These are phyloP conservation scores for Cudoniella acicularis DNA, from an alignment of 495 filamentous ascomycete species.

Conservation along the genomic window DNA sequence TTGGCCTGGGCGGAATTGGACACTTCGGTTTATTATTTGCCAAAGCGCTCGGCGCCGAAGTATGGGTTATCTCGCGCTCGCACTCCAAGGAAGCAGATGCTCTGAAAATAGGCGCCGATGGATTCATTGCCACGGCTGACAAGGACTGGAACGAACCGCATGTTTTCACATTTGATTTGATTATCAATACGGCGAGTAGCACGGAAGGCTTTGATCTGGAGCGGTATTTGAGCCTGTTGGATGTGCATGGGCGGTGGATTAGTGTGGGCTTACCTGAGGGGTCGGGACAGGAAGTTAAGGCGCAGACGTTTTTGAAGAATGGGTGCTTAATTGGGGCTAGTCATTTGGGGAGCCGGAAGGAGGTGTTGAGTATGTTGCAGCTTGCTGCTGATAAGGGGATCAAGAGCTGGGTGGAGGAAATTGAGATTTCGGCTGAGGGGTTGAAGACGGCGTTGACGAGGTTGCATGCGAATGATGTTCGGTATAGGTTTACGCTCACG, in stretches of 20 bases:
- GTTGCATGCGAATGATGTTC: conserved; percentile 68
- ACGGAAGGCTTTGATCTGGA: conserved; percentile 52
- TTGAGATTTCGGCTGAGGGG: conserved; percentile 66
- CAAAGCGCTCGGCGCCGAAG: conserved; percentile 66
- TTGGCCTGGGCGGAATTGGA: conserved; percentile 68
- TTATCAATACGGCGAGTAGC: conserved; percentile 53
- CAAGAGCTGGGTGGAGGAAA: conserved; percentile 75
- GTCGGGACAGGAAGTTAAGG: conserved; percentile 68
- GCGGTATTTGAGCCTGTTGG: conserved; percentile 73
- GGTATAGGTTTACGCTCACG: conserved; percentile 47
- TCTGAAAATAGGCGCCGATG: conserved; percentile 64
- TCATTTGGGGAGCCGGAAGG: conserved; percentile 75
- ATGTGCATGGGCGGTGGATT: conserved; percentile 80
- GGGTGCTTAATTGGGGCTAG: conserved; percentile 77
- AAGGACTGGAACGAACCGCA: conserved; percentile 60
- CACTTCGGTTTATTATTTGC: conserved; percentile 71
- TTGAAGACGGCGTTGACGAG: conserved; percentile 62
- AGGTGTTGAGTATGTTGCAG: conserved; percentile 81
- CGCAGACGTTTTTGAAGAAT: conserved; percentile 71
- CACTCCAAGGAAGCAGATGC: conserved; percentile 69
- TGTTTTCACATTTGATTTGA: conserved; percentile 55
- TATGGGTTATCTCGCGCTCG: conserved; percentile 65
- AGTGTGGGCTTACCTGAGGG: conserved; percentile 82
- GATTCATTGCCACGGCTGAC: conserved; percentile 64
- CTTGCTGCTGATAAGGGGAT: conserved; percentile 78